Evolutionary conservation across 208 protist genomes (phyloP), one percentile per base, ranked within the genome.

Genomic region (Trypanosoma mega): DNA sequence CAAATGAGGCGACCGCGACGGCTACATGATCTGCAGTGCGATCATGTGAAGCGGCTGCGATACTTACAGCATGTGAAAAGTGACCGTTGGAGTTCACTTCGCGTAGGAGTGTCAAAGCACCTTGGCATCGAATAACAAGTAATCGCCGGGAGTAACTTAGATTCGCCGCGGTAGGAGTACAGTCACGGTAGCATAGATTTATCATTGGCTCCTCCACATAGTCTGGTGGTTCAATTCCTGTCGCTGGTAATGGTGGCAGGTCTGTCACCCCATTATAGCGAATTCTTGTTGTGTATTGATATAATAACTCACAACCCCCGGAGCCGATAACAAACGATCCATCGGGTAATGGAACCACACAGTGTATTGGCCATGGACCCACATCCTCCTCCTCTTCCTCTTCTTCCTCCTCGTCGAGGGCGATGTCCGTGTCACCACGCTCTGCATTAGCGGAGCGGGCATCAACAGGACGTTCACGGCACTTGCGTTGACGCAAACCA

Each of bases 171-270:
- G 63, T 34, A 6, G 82, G 82, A 1, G 86, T 65, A 44, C 50
- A 58, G 55, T 85, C 76, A 23, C 77, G 76, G 68, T 91, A 92
- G 75, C 88, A 89, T 21, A 94, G 14, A 62, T 97, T 97, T 6
- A 78, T 48, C n/a, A 72, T 59, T 18, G 92, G 92, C 33, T 97
- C 92, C 72, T 97, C 92, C 9, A 94, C 87, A 60, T 91, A 92
- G 62, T 89, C 63, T 2, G 80, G 80, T 16, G 87, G 86, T 61
- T 93, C 88, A 37, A 93, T 72, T 5, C 90, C 90, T 6, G 90
- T 93, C 3, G 86, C 68, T n/a, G 90, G 90, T 3, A 96, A 76
- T 24, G 86, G 86, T 0, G 90, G 90, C 47, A 92, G 76, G 9
- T 52, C 61, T 7, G 80, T 70, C 20, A 23, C 55, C 20, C 70